Percentiles rank a stretch among this genome's conserved stretches.
Evolutionary conservation across 1,284 basidiomycete genomes (phyloP).

Genomic region (Anthracocystis walkeri): DNA sequence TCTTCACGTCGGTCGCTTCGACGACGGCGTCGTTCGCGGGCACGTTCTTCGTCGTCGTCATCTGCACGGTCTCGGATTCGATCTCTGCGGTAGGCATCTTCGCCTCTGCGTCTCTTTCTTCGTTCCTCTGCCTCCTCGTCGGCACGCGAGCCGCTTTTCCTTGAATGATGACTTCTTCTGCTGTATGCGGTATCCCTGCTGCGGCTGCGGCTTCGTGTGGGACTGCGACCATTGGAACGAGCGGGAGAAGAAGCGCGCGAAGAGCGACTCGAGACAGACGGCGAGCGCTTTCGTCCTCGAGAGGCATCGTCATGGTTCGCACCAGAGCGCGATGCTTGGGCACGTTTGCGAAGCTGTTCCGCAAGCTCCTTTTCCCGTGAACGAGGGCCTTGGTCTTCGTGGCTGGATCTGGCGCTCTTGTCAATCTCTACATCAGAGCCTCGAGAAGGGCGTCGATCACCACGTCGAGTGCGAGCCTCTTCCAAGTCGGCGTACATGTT

Average conservation of each 20-base stretch:
- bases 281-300: conserved; percentile 30
- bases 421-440: conserved; percentile 36
- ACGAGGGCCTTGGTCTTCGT: conserved; percentile 16
- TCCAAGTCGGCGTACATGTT: conserved; percentile 65
- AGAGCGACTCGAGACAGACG: conserved; percentile 29
- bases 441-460: conserved; percentile 23
- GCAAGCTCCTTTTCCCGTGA: conserved; percentile 64
- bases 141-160: conserved; percentile 48
- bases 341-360: conserved; percentile 63
- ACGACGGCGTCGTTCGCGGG: conserved; percentile 57
- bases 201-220: conserved; percentile 34
- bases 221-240: conserved; percentile 21
- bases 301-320: conserved; percentile 7
- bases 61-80: conserved; percentile 39
- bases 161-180: conserved; percentile 31
- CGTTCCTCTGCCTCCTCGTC: conserved; percentile 63
- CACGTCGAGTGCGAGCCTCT: conserved; percentile 50
- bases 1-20: conserved; percentile 39
- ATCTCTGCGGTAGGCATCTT: conserved; percentile 55
- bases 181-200: conserved; percentile 37
- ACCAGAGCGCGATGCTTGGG: conserved; percentile 46
- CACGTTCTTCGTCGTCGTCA: conserved; percentile 70
- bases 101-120: conserved; percentile 55
- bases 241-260: conserved; percentile 35
- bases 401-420: conserved; percentile 12